These are phyloP conservation scores for Protea cynaroides DNA, from an alignment of 164 flowering plant genomes.

Conservation along the genomic window DNA sequence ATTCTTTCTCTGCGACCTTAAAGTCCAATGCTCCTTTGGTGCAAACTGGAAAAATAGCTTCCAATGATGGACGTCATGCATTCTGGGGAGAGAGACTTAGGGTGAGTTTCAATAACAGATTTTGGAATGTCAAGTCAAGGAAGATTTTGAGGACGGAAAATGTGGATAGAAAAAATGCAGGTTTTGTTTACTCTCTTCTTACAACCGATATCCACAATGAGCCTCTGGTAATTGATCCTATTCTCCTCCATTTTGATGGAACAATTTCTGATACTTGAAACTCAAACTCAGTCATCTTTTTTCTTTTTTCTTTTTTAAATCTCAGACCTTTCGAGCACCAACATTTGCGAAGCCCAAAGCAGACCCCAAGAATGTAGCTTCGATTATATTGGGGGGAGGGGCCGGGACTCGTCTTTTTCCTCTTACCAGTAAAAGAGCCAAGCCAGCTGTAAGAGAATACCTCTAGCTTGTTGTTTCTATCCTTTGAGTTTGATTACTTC, in stretches of 20 bases:
- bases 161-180: conserved; percentile 31
- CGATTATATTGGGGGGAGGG: conserved; percentile 88
- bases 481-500: background rate
- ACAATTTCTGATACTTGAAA: no score
- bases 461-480: background rate
- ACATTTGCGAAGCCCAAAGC: conserved; percentile 32
- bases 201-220: conserved; percentile 48
- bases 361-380: conserved; percentile 67
- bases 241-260: background rate
- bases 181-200: conserved; percentile 48
- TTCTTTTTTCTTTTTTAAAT: background rate
- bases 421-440: conserved; percentile 75
- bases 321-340: conserved; percentile 43
- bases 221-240: conserved; percentile 32
- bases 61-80: conserved; percentile 16
- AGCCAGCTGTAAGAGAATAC: conserved; percentile 68
- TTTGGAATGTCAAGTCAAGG: conserved; percentile 20
- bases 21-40: conserved; percentile 20
- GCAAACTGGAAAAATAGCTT: conserved; percentile 9
- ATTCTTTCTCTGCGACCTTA: conserved; percentile 34
- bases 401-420: conserved; percentile 92
- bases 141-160: conserved; percentile 25
- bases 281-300: background rate
- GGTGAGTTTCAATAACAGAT: conserved; percentile 20
- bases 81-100: conserved; percentile 46